Evolutionary conservation across 2,329 filamentous ascomycete species (phyloP).

Genomic region (Curvularia lunata): DNA sequence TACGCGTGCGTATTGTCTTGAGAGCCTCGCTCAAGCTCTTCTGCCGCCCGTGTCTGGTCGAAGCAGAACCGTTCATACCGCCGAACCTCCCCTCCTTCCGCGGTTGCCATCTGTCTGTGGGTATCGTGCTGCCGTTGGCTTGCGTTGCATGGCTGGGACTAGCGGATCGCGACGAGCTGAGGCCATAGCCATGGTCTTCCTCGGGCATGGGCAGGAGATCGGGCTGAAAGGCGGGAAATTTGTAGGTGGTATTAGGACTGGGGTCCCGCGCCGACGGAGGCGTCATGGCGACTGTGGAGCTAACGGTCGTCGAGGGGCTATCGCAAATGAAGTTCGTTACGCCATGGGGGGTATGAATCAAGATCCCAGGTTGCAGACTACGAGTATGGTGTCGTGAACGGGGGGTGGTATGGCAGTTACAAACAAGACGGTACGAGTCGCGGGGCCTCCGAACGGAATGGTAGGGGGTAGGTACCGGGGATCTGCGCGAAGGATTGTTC

Average conservation of each 20-base stretch:
- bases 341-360: slow-evolving; percentile 36
- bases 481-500: slow-evolving; percentile 9
- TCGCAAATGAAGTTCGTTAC: slow-evolving; percentile 32
- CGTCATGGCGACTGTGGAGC: slow-evolving; percentile 35
- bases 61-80: slow-evolving; percentile 51
- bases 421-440: neutral
- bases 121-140: slow-evolving; percentile 38
- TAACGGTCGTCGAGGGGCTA: slow-evolving; percentile 17
- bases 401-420: slow-evolving; percentile 6
- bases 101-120: slow-evolving; percentile 66
- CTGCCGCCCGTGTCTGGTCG: slow-evolving; percentile 68
- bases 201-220: slow-evolving; percentile 50
- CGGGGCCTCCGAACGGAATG: slow-evolving; percentile 1
- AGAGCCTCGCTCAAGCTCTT: slow-evolving; percentile 93
- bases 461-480: slow-evolving; percentile 4
- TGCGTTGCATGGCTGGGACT: slow-evolving; percentile 39
- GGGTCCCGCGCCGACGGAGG: slow-evolving; percentile 38
- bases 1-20: slow-evolving; percentile 77
- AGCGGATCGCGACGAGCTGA: slow-evolving; percentile 42
- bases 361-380: slow-evolving; percentile 1
- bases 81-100: slow-evolving; percentile 60
- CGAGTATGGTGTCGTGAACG: slow-evolving; percentile 1
- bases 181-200: slow-evolving; percentile 41
- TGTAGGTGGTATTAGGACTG: slow-evolving; percentile 48
- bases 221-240: slow-evolving; percentile 55